Evolutionary conservation across 192 early-diverging fungal species (phyloP).

Genomic region (Dissophora ornata): DNA sequence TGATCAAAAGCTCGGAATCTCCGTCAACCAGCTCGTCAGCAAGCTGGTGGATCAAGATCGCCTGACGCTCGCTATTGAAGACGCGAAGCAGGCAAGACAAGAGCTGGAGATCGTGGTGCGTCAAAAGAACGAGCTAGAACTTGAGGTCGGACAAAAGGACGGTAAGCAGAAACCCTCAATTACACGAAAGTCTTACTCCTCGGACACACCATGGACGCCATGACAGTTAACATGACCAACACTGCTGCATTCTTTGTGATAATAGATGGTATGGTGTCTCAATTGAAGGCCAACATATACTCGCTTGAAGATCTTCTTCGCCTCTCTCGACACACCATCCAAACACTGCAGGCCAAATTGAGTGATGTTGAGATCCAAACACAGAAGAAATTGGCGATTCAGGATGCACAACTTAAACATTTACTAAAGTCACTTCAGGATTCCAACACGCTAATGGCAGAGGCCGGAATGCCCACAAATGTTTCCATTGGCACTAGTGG

Average conservation of each 20-base stretch:
- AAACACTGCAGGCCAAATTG: constrained; percentile 77
- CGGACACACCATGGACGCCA: too few species aligned
- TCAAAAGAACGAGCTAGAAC: constrained; percentile 77
- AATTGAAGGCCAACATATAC: constrained; percentile 75
- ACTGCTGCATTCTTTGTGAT: neutral
- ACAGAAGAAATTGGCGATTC: constrained; percentile 71
- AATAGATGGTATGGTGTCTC: constrained; percentile 68
- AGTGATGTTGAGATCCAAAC: constrained; percentile 76
- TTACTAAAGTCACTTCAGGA: constrained; percentile 69
- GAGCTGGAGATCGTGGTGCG: constrained; percentile 73
- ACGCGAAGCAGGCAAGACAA: constrained; percentile 72
- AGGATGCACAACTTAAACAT: constrained; percentile 77
- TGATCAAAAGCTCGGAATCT: constrained; percentile 69
- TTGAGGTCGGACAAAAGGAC: constrained; percentile 76
- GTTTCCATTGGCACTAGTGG: constrained; percentile 7
- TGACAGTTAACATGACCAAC: neutral
- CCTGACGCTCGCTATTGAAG: constrained; percentile 70
- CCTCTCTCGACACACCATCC: constrained; percentile 82
- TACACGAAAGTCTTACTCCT: too few species aligned
- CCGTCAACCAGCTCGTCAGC: constrained; percentile 74
- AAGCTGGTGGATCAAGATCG: constrained; percentile 85
- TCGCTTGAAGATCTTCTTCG: constrained; percentile 77
- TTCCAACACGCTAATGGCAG: constrained; percentile 65
- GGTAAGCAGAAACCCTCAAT: too few species aligned
- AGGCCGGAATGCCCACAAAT: constrained; percentile 37